A percentile compares a stretch with the other conserved stretches of the same genome.
Evolutionary conservation across 1,284 basidiomycete species (phyloP).

Genomic region (Puccinia hordei): DNA sequence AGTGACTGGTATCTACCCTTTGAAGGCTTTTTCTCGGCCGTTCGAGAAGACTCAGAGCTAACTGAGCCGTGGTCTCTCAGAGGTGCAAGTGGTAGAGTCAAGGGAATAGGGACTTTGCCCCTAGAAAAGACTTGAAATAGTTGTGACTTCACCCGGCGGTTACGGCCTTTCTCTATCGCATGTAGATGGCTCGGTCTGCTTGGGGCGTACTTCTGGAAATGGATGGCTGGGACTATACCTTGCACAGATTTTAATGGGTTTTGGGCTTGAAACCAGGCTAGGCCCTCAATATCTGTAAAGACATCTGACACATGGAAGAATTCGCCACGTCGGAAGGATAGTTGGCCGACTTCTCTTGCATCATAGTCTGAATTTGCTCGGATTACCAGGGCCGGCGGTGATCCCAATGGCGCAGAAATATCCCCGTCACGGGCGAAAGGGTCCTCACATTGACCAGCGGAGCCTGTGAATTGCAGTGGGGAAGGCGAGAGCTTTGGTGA

Average conservation of each 20-base stretch:
- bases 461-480: background rate
- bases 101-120: background rate
- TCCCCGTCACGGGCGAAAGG: constrained; percentile 14
- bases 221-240: background rate
- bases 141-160: background rate
- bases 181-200: constrained; percentile 1
- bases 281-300: constrained; percentile 6
- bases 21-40: background rate
- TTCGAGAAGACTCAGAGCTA: constrained; percentile 9
- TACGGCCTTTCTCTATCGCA: background rate
- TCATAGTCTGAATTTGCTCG: constrained; percentile 17
- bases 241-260: constrained; percentile 10
- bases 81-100: background rate
- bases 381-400: constrained; percentile 23
- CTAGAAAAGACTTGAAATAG: background rate
- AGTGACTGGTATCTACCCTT: constrained; percentile 18
- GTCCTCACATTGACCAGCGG: background rate
- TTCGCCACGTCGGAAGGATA: constrained; percentile 21
- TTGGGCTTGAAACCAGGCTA: constrained; percentile 31
- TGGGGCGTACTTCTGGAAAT: constrained; percentile 8
- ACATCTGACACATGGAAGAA: constrained; percentile 27
- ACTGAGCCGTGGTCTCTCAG: background rate
- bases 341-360: background rate
- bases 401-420: background rate
- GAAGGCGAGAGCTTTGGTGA: background rate